Percentiles rank a stretch among this genome's conserved stretches.
These are phyloP conservation scores for Calonectria pauciramosa DNA, from an alignment of 2,329 filamentous ascomycete species.

Conservation along the genomic window DNA sequence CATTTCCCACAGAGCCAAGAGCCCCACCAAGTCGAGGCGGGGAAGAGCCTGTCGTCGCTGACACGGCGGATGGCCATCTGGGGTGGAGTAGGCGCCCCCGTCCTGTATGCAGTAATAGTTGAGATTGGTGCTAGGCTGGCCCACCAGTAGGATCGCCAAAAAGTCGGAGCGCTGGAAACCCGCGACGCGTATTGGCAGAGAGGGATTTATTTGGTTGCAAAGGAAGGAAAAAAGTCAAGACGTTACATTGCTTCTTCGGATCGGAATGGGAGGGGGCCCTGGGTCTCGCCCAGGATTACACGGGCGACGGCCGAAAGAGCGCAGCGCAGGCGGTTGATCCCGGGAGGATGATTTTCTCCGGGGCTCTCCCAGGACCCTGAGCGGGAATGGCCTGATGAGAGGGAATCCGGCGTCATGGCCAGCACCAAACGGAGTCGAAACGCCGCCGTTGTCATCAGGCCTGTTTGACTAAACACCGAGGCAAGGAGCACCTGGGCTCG, in stretches of 20 bases:
- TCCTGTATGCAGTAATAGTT: constrained; percentile 9
- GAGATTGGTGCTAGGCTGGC: constrained; percentile 5
- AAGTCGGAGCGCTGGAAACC: neutral
- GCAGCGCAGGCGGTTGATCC: constrained; percentile 17
- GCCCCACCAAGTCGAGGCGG: neutral
- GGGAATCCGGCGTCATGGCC: neutral
- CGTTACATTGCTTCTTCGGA: neutral
- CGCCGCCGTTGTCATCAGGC: constrained; percentile 10
- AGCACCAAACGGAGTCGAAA: constrained; percentile 19
- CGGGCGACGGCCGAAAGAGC: constrained; percentile 5
- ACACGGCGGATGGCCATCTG: neutral
- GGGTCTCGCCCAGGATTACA: constrained; percentile 11
- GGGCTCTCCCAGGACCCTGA: constrained; percentile 14
- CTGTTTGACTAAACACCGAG: constrained; percentile 12
- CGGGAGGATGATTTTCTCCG: constrained; percentile 8
- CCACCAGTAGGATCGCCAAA: constrained; percentile 1
- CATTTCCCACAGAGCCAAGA: neutral
- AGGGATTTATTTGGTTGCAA: constrained; percentile 9
- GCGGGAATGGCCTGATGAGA: constrained; percentile 25
- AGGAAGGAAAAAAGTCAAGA: neutral
- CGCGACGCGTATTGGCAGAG: constrained; percentile 4
- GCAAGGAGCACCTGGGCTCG: constrained; percentile 7
- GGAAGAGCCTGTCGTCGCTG: neutral
- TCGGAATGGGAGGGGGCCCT: neutral
- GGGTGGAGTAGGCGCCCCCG: neutral